Conservation (phyloP, 2,329 filamentous ascomycete genomes). For the Scytalidium lignicola region DNA sequence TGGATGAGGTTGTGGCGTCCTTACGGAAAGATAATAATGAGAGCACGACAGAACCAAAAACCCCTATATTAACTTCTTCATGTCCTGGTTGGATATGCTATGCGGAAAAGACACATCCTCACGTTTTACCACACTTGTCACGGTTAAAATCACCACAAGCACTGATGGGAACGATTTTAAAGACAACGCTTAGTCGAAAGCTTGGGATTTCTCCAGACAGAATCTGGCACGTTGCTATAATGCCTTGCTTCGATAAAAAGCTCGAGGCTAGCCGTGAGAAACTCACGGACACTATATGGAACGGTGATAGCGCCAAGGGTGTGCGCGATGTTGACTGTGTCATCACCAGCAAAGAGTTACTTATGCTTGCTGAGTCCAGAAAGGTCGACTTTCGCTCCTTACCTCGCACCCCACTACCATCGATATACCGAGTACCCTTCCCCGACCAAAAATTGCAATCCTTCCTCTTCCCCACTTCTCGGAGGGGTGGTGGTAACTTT, state of each 20-base stretch:
- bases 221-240: slow-evolving; percentile 92
- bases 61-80: slow-evolving; percentile 76
- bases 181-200: slow-evolving; percentile 71
- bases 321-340: slow-evolving; percentile 94
- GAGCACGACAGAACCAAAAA: slow-evolving; percentile 21
- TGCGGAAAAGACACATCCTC: slow-evolving; percentile 94
- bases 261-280: slow-evolving; percentile 92
- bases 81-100: slow-evolving; percentile 99
- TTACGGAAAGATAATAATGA: slow-evolving; percentile 8
- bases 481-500: slow-evolving; percentile 37
- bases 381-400: slow-evolving; percentile 71
- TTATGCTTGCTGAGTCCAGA: slow-evolving; percentile 81
- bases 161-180: slow-evolving; percentile 81
- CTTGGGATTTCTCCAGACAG: slow-evolving; percentile 68
- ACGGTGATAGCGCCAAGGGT: slow-evolving; percentile 43
- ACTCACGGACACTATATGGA: slow-evolving; percentile 77
- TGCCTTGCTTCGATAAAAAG: slow-evolving; percentile 99
- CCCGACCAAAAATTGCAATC: slow-evolving; percentile 65
- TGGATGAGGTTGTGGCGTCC: slow-evolving; percentile 60
- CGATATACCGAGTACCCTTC: slow-evolving; percentile 51
- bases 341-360: slow-evolving; percentile 90
- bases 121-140: slow-evolving; percentile 86
- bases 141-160: slow-evolving; percentile 92
- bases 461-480: slow-evolving; percentile 66
- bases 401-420: slow-evolving; percentile 50